Evolutionary conservation across 139 green algal species (phyloP), one percentile per base, ranked within the genome.

Genomic region (Chlorella sp.): DNA sequence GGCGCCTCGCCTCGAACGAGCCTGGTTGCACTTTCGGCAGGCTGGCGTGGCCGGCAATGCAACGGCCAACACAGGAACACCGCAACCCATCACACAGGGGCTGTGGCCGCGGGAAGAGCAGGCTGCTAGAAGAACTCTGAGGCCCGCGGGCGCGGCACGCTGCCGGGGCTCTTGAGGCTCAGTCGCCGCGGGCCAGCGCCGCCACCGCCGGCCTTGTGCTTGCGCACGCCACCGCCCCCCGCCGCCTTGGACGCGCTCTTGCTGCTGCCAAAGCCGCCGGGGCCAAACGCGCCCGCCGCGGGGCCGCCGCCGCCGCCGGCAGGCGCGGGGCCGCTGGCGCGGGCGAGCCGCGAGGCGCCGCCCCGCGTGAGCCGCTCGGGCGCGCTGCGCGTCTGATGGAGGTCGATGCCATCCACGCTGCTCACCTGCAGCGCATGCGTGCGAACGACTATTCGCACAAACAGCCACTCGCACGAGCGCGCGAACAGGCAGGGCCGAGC

Each of bases 71-170:
- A n/a, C n/a, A n/a, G n/a, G n/a, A n/a, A n/a, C n/a, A n/a, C n/a
- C n/a, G n/a, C n/a, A n/a, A n/a, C n/a, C n/a, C n/a, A n/a, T n/a
- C n/a, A n/a, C n/a, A n/a, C n/a, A n/a, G n/a, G n/a, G n/a, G n/a
- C n/a, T n/a, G n/a, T n/a, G n/a, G n/a, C n/a, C n/a, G n/a, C n/a
- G n/a, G n/a, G n/a, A n/a, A n/a, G n/a, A n/a, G n/a, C n/a, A n/a
- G n/a, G n/a, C n/a, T n/a, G n/a, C n/a, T n/a, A 61, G 55, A 79
- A 64, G 61, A 79, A 61, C 42, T 71, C 35, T 36, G 33, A 45
- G 31, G 60, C 60, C 29, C 33, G 51, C 3, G 55, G 61, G 40
- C 61, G 43, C 48, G 48, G 25, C n/a, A 79, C 55, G 70, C 38
- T 56, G 56, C 41, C 17, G n/a, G 55, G 61, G 3, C n/a, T n/a